Evolutionary conservation across 352 stramenopile species (phyloP), one percentile per base, ranked within the genome.

Genomic region (Phytopythium montanum): DNA sequence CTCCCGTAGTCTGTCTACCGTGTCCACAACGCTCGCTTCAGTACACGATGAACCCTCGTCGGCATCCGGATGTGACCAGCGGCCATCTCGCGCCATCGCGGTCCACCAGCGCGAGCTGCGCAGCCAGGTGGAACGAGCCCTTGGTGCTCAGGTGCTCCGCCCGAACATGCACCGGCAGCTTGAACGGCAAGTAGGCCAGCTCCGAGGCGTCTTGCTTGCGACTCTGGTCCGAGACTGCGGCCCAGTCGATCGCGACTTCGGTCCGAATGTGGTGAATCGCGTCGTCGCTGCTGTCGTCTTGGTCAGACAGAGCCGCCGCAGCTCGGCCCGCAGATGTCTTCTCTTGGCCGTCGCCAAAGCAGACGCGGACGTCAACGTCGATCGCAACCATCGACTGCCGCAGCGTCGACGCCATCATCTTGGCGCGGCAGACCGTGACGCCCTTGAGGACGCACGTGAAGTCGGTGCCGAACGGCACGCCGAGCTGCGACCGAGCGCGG

Each of bases 21-120:
- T 42, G 13, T 16, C 19, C 36, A 7, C 31, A 33, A 56, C 34
- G 39, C 31, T 56, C 45, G 41, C 13, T 13, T 69, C 49, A 84
- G 63, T 84, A 84, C 54, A 84, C 71, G 45, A 84, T 84, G 48
- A 84, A 76, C 19, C 72, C 72, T 56, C 74, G 71, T 28, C 63
- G 69, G 61, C 71, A 73, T 7, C 74, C 71, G 2, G 74, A 78
- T 9, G 67, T 61, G n/a, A 66, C 72, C 9, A 81, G 48, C 14
- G 61, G 60, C 74, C 74, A 84, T 9, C 29, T 50, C 28, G 69
- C 62, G 5, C 63, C 69, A 49, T 73, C 60, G 7, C 5, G 18
- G 58, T 81, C 74, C 18, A 81, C 48, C 4, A 76, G 7, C 23
- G 54, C 56, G 45, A 80, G 54, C 7, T 62, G 69, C 14, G 73